Evolutionary conservation across 345 rosid species (phyloP), one percentile per base, ranked within the genome.

Genomic region (Populus pruinosa): DNA sequence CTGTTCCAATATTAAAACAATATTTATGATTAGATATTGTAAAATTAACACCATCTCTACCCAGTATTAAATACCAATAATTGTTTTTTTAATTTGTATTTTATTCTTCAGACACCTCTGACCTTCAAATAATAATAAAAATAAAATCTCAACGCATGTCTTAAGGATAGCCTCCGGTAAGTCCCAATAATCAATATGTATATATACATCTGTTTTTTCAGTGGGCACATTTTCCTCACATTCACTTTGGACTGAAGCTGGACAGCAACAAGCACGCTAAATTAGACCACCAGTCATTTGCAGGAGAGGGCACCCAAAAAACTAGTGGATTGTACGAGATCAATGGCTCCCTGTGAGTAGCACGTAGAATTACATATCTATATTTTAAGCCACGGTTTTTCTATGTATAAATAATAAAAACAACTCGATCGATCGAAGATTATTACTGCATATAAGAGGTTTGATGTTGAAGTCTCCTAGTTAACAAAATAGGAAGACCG

Each of bases 211-310:
- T 21, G 23, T 44, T 56, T 79, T 53, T 62, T 31, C 85, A 92
- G 97, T 92, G 97, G 97, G 97, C 97, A 83, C 97, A 94, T 88
- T 94, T 89, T 75, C 98, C 98, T 71, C 97, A 91, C 84, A 91
- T 94, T 80, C 97, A 94, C 87, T 93, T 90, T 83, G 97, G 97
- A 56, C 76, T 90, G 78, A 93, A 93, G 88, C 83, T 90, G 92
- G 96, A 94, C 62, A 89, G 94, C 71, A 90, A 85, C 86, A 88
- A 86, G 86, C 88, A 88, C 83, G 88, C 87, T 39, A 90, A 89
- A 79, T 73, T 89, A 72, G 92, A 77, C 33, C 70, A 90, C 85
- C 91, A 89, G 77, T 43, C 91, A 80, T 81, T 84, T 77, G 90
- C 87, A 50, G 81, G 65, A 56, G 89, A 87, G 64, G 81, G 76